Conservation (phyloP, 495 filamentous ascomycete species). For the Venustampulla echinocandica region DNA sequence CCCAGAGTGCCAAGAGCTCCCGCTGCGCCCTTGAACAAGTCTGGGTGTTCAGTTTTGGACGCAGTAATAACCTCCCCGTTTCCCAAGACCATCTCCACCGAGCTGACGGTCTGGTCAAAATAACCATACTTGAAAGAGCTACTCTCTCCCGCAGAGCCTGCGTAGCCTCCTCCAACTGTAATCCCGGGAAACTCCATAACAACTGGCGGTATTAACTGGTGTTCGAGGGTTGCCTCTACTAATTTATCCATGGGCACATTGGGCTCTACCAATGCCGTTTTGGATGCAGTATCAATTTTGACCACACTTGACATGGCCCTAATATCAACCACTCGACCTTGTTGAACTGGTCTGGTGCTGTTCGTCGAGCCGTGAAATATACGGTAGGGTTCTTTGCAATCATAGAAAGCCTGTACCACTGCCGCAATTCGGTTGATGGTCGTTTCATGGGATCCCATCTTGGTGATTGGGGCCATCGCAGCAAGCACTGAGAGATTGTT, state of each 20-base stretch:
- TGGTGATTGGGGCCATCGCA: no score
- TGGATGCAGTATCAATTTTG: conserved; percentile 1
- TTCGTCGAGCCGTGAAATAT: conserved; percentile 74
- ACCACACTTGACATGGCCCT: not conserved
- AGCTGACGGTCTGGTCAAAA: conserved; percentile 43
- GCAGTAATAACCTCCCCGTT: conserved; percentile 39
- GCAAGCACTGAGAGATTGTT: no score
- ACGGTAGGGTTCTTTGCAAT: conserved; percentile 41
- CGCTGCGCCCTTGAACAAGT: conserved; percentile 45
- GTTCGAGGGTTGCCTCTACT: conserved; percentile 38
- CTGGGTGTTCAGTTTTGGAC: conserved; percentile 24
- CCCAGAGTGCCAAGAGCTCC: conserved; percentile 47
- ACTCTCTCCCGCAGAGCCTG: conserved; percentile 51
- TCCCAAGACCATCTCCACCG: conserved; percentile 48
- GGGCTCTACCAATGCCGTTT: conserved; percentile 45
- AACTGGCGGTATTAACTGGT: conserved; percentile 44
- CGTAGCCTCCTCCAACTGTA: conserved; percentile 51
- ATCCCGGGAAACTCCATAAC: conserved; percentile 55
- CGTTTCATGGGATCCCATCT: not conserved
- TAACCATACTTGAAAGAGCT: conserved; percentile 47
- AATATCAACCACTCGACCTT: conserved; percentile 38
- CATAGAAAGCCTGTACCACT: not conserved
- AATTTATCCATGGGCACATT: conserved; percentile 55
- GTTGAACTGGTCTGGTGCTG: conserved; percentile 45
- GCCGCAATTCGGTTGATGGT: not conserved